Base-by-base conservation (phyloP, 2,329 filamentous ascomycete genomes). In the Arthroderma sp. region DNA sequence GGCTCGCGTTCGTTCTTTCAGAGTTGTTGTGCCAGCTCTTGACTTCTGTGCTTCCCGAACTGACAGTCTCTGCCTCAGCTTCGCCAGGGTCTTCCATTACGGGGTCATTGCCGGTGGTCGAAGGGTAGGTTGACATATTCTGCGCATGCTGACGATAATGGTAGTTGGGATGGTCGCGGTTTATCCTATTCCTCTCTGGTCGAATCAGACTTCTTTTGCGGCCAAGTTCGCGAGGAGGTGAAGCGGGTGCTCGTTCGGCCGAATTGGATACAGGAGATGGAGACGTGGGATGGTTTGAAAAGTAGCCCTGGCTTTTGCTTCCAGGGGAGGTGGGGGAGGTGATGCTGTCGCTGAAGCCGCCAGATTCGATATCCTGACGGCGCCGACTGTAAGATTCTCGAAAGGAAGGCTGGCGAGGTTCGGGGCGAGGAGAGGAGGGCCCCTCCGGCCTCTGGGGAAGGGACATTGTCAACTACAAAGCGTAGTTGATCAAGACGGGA, bases 131-230 rank as follows among this genome's bases (percentile, higher is more conserved):
- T 45, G 81, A 75, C 87, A 98, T 95, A 52, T 89, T 84, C 56
- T 87, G 84, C 6, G 93, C 87, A 75, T 94, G 88, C 61, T 94
- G 84, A 53, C 86, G 80, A 65, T 98, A 98, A 66, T 95, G 77
- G 60, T 95, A 98, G 62, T 96, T 93, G 9, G 88, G 87, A 61
- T 96, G 87, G 54, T 88, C 83, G 51, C 75, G 80, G 54, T 88
- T 83, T 53, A 94, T 85, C 54, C 83, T 78, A 57, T 83, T 83
- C 52, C 91, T 78, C 66, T 98, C 91, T 1, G 91, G 91, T 49
- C 84, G 76, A 58, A 98, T 81, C 51, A 98, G 70, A 62, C 85
- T 95, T 61, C 83, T 80, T 66, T 96, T 96, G 55, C 88, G 79
- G 49, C 65, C 62, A 46, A 80, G 36, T 36, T 78, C 76, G 11